These are phyloP conservation scores for Lepiota brunneoincarnata DNA, from an alignment of 768 basidiomycete genomes.

Conservation along the genomic window DNA sequence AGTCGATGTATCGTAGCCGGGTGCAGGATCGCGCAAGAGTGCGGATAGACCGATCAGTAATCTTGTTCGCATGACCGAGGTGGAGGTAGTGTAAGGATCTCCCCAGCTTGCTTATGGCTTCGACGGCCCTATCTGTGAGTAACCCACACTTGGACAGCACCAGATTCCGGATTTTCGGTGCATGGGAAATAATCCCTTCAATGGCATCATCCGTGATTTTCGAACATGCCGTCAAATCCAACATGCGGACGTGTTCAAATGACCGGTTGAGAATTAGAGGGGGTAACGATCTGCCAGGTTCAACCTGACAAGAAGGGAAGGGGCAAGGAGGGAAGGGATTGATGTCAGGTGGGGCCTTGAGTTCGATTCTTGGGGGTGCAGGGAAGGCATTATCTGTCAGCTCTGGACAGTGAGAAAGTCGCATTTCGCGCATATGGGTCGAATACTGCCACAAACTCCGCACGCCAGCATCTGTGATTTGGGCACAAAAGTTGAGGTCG, in stretches of 20 bases:
- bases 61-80: conserved; percentile 85
- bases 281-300: conserved; percentile 34
- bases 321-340: conserved; percentile 46
- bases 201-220: conserved; percentile 81
- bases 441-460: conserved; percentile 84
- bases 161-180: conserved; percentile 81
- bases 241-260: conserved; percentile 86
- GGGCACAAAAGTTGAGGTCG: conserved; percentile 83
- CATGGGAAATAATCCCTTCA: conserved; percentile 77
- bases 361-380: conserved; percentile 48
- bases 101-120: conserved; percentile 84
- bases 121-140: conserved; percentile 80
- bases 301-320: conserved; percentile 39
- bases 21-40: conserved; percentile 84
- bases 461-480: conserved; percentile 72
- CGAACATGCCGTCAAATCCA: conserved; percentile 87
- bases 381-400: conserved; percentile 89
- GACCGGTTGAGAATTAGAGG: conserved; percentile 63
- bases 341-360: conserved; percentile 28
- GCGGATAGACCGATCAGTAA: conserved; percentile 87
- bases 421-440: conserved; percentile 86
- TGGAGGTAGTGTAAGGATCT: conserved; percentile 93
- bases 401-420: conserved; percentile 73
- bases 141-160: conserved; percentile 81
- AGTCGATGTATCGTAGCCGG: conserved; percentile 90